phyloP scores from a whole-genome alignment of 2,329 filamentous ascomycete genomes.

The Ciborinia camelliae region DNA sequence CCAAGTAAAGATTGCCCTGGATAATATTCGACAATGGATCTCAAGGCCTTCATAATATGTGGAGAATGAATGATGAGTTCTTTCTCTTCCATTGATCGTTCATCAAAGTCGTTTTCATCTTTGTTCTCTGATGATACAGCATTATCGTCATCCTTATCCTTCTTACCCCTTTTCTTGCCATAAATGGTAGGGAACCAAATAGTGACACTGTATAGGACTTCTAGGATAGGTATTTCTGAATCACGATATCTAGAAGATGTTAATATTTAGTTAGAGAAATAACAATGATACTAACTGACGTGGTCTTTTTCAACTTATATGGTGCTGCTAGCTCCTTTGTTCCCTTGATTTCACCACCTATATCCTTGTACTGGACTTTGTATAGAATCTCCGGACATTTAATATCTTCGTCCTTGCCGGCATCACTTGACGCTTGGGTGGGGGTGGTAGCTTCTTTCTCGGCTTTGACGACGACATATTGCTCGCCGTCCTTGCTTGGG shows the following conservation, averaged over 20 bases:
- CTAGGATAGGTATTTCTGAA: constrained; percentile 26
- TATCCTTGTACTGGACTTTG: constrained; percentile 30
- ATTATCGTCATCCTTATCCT: constrained; percentile 21
- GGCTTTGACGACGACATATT: constrained; percentile 27
- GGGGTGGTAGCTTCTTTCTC: constrained; percentile 18
- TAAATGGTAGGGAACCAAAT: constrained; percentile 30
- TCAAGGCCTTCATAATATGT: constrained; percentile 29
- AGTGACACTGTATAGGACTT: constrained; percentile 28
- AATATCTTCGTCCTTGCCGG: constrained; percentile 19
- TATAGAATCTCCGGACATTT: constrained; percentile 29
- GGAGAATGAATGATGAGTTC: constrained; percentile 30
- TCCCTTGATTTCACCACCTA: constrained; percentile 27
- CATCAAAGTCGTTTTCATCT: constrained; percentile 25
- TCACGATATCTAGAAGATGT: constrained; percentile 23
- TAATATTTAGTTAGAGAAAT: neutral
- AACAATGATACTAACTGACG: constrained; percentile 8
- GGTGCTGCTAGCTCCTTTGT: constrained; percentile 27
- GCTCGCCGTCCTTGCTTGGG: constrained; percentile 20
- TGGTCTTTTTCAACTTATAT: constrained; percentile 28
- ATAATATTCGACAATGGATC: constrained; percentile 29
- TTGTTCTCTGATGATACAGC: neutral
- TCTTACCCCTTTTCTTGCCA: constrained; percentile 22
- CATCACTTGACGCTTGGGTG: constrained; percentile 19
- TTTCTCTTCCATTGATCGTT: constrained; percentile 30
- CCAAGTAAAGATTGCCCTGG: constrained; percentile 26